phyloP scores from a whole-genome alignment of 1,284 basidiomycete species.

The Trametes polyzona region DNA sequence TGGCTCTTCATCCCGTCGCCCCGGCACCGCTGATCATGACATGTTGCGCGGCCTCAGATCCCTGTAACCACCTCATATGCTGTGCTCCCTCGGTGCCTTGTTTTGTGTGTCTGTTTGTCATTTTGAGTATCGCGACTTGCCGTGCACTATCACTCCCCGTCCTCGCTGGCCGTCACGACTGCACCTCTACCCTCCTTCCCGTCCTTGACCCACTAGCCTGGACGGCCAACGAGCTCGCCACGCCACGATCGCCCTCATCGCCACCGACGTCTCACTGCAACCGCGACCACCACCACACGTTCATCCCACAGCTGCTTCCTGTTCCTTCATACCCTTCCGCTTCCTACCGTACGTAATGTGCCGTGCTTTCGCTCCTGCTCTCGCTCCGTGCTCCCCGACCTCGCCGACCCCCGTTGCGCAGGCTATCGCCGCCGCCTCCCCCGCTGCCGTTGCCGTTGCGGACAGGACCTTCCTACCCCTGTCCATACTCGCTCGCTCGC shows the following conservation, averaged over 20 bases:
- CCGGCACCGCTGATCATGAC: too few species aligned
- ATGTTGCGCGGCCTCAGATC: not conserved
- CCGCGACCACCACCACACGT: not conserved
- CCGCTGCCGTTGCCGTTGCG: not conserved
- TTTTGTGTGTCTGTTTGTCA: slow-evolving; percentile 6
- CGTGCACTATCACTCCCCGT: slow-evolving; percentile 1
- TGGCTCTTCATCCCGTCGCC: too few species aligned
- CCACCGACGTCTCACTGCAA: not conserved
- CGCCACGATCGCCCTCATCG: not conserved
- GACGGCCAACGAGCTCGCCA: slow-evolving; percentile 18
- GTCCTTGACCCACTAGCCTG: slow-evolving; percentile 9
- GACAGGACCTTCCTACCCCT: not conserved
- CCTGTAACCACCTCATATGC: too few species aligned
- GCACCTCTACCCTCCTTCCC: not conserved
- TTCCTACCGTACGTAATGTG: slow-evolving; percentile 4
- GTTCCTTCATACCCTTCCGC: not conserved
- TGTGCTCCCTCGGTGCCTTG: slow-evolving; percentile 2
- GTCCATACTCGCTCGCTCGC: not conserved
- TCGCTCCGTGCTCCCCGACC: not conserved
- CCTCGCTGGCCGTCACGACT: slow-evolving; percentile 19
- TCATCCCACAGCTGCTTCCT: not conserved
- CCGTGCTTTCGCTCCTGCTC: not conserved
- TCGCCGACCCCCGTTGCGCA: not conserved
- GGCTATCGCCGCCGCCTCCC: not conserved
- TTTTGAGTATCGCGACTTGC: too few species aligned